These are phyloP conservation scores for Ogataea ganodermae DNA, from an alignment of 805 yeast species.

Conservation along the genomic window DNA sequence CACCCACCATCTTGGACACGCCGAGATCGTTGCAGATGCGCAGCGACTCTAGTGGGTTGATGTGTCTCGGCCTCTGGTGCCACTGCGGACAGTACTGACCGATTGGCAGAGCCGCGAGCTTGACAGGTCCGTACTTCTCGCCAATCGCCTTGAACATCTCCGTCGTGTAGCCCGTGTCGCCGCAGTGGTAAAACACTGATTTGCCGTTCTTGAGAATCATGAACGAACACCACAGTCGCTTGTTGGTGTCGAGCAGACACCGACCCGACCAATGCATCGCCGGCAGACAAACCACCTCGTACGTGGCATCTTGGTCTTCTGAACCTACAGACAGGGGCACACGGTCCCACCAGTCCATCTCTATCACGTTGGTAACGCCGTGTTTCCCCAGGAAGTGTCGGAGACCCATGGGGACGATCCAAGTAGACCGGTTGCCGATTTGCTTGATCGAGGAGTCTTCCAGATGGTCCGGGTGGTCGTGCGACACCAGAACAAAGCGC, in stretches of 20 bases:
- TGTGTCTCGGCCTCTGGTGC: constrained; percentile 91
- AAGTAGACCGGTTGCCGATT: constrained; percentile 62
- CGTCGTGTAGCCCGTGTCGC: constrained; percentile 88
- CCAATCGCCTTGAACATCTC: constrained; percentile 73
- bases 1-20: constrained; percentile 71
- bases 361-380: constrained; percentile 65
- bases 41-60: constrained; percentile 75
- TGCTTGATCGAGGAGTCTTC: constrained; percentile 60
- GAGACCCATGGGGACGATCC: constrained; percentile 90
- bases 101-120: constrained; percentile 79
- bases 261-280: constrained; percentile 98
- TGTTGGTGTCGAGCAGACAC: constrained; percentile 74
- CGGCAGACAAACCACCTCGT: constrained; percentile 86
- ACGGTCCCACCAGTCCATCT: constrained; percentile 93
- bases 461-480: constrained; percentile 94
- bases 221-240: constrained; percentile 87
- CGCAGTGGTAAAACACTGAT: constrained; percentile 85
- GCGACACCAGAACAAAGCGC: constrained; percentile 78
- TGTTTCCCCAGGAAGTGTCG: constrained; percentile 55
- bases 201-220: constrained; percentile 63
- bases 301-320: constrained; percentile 43
- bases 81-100: constrained; percentile 95
- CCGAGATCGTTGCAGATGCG: constrained; percentile 64
- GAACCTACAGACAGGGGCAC: constrained; percentile 39
- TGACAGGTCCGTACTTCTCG: constrained; percentile 60